phyloP scores from a whole-genome alignment of 805 yeast genomes.

The Kuraishia piskuri region DNA sequence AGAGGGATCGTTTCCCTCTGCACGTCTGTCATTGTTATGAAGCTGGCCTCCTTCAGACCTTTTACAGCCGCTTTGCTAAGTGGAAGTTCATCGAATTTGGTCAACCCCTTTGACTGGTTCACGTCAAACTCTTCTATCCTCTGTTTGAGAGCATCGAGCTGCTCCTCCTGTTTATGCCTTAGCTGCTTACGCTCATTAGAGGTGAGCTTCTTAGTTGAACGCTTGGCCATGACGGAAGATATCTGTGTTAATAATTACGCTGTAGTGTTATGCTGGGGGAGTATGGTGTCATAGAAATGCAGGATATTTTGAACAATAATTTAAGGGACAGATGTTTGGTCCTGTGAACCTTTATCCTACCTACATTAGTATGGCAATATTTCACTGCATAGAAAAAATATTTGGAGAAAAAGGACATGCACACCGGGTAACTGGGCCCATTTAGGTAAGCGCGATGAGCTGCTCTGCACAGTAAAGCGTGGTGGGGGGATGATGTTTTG shows the following conservation, averaged over 20 bases:
- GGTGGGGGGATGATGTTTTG: not conserved
- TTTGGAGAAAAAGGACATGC: not conserved
- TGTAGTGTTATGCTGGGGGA: too few relatives aligned
- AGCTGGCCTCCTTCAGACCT: constrained; percentile 77
- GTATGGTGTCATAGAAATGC: too few relatives aligned
- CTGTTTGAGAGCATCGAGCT: constrained; percentile 34
- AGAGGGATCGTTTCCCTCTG: constrained; percentile 73
- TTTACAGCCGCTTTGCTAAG: constrained; percentile 51
- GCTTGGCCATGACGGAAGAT: constrained; percentile 19
- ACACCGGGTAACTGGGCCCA: not conserved
- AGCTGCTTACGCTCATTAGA: constrained; percentile 19
- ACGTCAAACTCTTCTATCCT: constrained; percentile 49
- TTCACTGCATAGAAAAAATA: not conserved
- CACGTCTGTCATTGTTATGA: constrained; percentile 74
- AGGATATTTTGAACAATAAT: too few relatives aligned
- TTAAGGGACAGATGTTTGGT: too few relatives aligned
- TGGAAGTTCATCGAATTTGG: constrained; percentile 73
- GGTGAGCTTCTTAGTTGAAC: constrained; percentile 14
- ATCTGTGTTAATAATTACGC: too few relatives aligned
- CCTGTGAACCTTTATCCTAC: not conserved
- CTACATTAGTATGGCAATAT: not conserved
- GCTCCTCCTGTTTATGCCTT: constrained; percentile 23
- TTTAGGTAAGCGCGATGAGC: not conserved
- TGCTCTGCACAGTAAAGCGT: not conserved
- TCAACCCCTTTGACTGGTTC: constrained; percentile 20